Percentiles rank a stretch among this genome's conserved stretches.
phyloP scores from a whole-genome alignment of 805 yeast species.

The Candida oleophila region DNA sequence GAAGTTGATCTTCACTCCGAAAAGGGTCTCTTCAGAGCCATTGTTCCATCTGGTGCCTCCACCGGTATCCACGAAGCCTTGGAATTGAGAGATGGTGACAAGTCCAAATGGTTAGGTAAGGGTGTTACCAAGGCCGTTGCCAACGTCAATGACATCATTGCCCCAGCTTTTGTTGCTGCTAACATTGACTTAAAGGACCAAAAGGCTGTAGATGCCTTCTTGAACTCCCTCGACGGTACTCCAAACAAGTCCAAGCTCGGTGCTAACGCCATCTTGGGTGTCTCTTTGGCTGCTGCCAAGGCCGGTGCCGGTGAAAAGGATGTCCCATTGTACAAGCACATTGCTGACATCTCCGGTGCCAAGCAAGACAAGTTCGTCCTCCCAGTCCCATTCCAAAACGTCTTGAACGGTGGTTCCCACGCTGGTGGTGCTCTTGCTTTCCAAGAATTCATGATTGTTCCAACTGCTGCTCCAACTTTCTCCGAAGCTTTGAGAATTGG shows the following conservation, averaged over 20 bases:
- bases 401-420: constrained; percentile 22
- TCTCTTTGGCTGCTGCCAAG: constrained; percentile 20
- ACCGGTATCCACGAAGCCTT: constrained; percentile 22
- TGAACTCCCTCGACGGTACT: constrained; percentile 17
- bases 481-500: constrained; percentile 19
- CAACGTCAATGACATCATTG: constrained; percentile 18
- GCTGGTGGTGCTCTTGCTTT: constrained; percentile 25
- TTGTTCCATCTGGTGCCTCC: constrained; percentile 24
- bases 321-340: constrained; percentile 19
- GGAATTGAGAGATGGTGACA: constrained; percentile 22
- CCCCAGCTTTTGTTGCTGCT: constrained; percentile 17
- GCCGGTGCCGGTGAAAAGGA: constrained; percentile 20
- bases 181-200: constrained; percentile 14
- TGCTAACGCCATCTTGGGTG: constrained; percentile 23
- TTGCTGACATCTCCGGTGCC: constrained; percentile 15
- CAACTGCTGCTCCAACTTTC: constrained; percentile 15
- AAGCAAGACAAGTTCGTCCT: constrained; percentile 11
- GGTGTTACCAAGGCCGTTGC: constrained; percentile 20
- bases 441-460: constrained; percentile 26
- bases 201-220: constrained; percentile 14
- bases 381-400: constrained; percentile 24
- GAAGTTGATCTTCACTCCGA: constrained; percentile 19
- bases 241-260: constrained; percentile 19
- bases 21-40: constrained; percentile 18
- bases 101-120: constrained; percentile 21